Evolutionary conservation across 164 flowering plant genomes (phyloP).

Genomic region (Platanus orientalis): DNA sequence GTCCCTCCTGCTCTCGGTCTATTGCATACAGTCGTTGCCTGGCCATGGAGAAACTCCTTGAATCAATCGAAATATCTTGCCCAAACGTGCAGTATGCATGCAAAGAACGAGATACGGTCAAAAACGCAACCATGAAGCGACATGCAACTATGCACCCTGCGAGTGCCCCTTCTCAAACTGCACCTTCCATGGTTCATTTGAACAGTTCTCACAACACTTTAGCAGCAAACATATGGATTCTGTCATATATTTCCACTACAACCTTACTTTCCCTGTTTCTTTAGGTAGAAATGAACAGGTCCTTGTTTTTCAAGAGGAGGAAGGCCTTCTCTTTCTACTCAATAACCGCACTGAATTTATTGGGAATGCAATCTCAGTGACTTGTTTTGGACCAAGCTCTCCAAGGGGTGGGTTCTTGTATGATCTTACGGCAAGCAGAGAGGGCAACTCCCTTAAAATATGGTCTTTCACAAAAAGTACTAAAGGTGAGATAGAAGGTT

Average conservation of each 20-base stretch:
- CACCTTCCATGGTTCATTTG: conserved; percentile 40
- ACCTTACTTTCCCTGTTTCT: conserved; percentile 35
- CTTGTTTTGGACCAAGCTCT: conserved; percentile 34
- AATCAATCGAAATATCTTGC: conserved; percentile 46
- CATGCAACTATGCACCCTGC: conserved; percentile 43
- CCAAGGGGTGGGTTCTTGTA: conserved; percentile 36
- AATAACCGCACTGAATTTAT: conserved; percentile 36
- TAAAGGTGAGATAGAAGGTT: conserved; percentile 32
- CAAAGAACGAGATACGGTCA: conserved; percentile 28
- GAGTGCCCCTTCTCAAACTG: conserved; percentile 50
- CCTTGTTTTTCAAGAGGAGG: conserved; percentile 51
- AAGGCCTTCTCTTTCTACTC: conserved; percentile 52
- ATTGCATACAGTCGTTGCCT: conserved; percentile 66
- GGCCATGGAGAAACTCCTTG: conserved; percentile 76
- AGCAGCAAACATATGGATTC: conserved; percentile 49
- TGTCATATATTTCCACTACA: conserved; percentile 43
- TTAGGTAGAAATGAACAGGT: conserved; percentile 28
- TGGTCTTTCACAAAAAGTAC: conserved; percentile 37
- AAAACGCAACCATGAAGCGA: conserved; percentile 41
- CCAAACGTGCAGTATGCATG: conserved; percentile 43
- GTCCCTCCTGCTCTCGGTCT: conserved; percentile 55
- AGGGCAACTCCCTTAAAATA: conserved; percentile 40
- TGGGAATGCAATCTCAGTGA: conserved; percentile 42
- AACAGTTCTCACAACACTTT: conserved; percentile 50
- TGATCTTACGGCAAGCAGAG: conserved; percentile 42